Evolutionary conservation across 257 asterid species (phyloP).

Genomic region (Scutellaria baicalensis): DNA sequence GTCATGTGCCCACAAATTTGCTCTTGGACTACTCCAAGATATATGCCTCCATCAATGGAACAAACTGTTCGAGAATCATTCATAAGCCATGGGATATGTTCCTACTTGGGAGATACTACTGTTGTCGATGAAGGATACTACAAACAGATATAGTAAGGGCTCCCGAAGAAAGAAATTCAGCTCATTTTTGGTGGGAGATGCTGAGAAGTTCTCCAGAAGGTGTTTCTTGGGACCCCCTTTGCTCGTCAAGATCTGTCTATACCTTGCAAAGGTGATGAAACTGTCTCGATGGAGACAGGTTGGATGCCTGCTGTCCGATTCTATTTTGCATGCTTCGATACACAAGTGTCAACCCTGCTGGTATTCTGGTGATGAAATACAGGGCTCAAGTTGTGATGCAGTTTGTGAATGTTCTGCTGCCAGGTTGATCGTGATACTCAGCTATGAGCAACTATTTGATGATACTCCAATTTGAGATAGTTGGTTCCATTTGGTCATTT

Average conservation of each 20-base stretch:
- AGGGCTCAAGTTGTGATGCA: neutral
- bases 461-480: too few relatives aligned
- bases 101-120: slow-evolving; percentile 10
- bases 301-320: neutral
- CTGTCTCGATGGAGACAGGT: neutral
- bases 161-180: slow-evolving; percentile 10
- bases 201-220: neutral
- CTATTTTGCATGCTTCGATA: neutral
- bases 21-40: slow-evolving; percentile 19
- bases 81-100: neutral
- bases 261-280: slow-evolving; percentile 3
- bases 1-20: slow-evolving; percentile 8
- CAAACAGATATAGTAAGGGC: slow-evolving; percentile 9
- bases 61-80: slow-evolving; percentile 10
- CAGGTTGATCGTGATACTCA: neutral
- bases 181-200: neutral
- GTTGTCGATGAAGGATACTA: slow-evolving; percentile 2
- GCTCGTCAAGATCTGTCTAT: neutral
- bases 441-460: neutral
- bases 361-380: slow-evolving; percentile 5
- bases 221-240: neutral
- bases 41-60: slow-evolving; percentile 11
- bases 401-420: neutral
- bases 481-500: too few relatives aligned
- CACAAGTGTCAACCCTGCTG: neutral